Base-by-base conservation (phyloP, 257 asterid species). In the Solanum chiquidenum region DNA sequence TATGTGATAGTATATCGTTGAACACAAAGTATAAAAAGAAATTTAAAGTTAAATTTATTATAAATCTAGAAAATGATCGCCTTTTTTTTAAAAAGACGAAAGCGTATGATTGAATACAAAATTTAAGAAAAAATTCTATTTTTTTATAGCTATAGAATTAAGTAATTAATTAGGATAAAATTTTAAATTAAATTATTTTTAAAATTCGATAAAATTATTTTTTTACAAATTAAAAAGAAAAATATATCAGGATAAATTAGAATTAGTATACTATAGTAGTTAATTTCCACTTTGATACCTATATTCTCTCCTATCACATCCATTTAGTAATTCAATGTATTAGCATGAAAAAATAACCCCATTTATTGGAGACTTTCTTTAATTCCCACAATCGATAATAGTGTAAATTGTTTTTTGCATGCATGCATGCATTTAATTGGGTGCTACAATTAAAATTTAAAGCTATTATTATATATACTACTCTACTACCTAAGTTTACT, bases 261-360 rank as follows among this genome's bases (percentile, higher is more conserved):
- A 69, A 18, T 13, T 69, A 14, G 3, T 12, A 1, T 68, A 21
- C 3, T 25, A 9, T 64, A 46, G 16, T 72, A 46, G 16, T 72
- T 72, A 73, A 35, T 34, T 18, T 73, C 82, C 10, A 80, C 27
- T 80, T 80, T 80, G 83, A 33, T 71, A 66, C 79, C 76, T 86
- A 86, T 80, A 86, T 71, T 83, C 86, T 83, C 85, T 86, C 87
- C 64, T 52, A 75, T 89, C 86, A 87, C 73, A 71, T 42, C 35
- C 38, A 34, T 42, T 46, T 49, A 62, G 77, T 71, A 86, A 86
- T 80, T 80, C 68, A 80, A 80, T 46, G 85, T 68, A 80, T 80
- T 46, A 46, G 68, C 85, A 80, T 80, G 80, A 73, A 73, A 73
- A 73, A 73, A 72, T 71, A 71, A 73, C 44, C n/a, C 80, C 46